Evolutionary conservation across 169 alveolate genomes (phyloP).

Genomic region (Blepharisma undulans): DNA sequence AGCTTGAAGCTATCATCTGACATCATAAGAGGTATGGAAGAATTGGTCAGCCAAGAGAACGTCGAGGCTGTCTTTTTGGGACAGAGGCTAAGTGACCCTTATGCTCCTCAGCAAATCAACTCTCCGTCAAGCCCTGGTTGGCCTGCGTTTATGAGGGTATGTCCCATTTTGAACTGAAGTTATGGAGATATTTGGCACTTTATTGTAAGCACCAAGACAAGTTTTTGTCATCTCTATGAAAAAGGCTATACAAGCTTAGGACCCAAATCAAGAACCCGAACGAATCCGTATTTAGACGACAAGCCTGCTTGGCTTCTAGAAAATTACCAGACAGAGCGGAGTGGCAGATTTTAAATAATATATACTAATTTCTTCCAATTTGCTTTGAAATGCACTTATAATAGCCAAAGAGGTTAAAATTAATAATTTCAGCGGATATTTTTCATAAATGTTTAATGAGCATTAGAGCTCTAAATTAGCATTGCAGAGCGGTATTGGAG

Average conservation of each 20-base stretch:
- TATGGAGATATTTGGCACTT: constrained; percentile 57
- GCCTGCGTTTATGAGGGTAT: constrained; percentile 59
- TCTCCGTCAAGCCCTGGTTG: constrained; percentile 50
- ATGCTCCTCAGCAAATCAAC: constrained; percentile 29
- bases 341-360: background rate
- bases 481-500: background rate
- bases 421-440: no score
- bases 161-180: constrained; percentile 63
- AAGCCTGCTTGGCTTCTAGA: constrained; percentile 25
- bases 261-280: constrained; percentile 42
- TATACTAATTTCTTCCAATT: no score
- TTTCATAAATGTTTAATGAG: no score
- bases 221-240: constrained; percentile 47
- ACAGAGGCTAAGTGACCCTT: constrained; percentile 55
- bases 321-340: background rate
- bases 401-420: no score
- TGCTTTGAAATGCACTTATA: no score
- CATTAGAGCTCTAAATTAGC: no score
- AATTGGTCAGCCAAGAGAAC: constrained; percentile 19
- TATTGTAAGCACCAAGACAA: constrained; percentile 31
- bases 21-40: constrained; percentile 33
- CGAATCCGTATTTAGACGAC: constrained; percentile 48
- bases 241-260: constrained; percentile 63
- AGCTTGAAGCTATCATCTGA: constrained; percentile 20
- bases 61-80: constrained; percentile 48